phyloP scores from a whole-genome alignment of 805 yeast genomes.

The Maudiozyma barnettii region DNA sequence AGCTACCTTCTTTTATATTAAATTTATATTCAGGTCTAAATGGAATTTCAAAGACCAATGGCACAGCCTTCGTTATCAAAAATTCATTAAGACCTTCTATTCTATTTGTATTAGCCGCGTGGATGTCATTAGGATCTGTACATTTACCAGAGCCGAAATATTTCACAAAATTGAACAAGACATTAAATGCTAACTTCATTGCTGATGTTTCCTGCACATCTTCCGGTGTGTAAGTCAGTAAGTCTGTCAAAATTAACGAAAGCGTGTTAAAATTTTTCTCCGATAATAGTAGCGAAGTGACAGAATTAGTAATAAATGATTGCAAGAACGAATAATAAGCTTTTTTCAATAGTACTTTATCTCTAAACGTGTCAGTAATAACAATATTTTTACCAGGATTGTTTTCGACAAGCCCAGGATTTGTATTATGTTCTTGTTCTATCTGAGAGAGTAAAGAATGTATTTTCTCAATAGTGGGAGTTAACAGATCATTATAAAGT shows the following conservation, averaged over 20 bases:
- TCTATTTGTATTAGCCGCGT: conserved; percentile 34
- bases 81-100: conserved; percentile 65
- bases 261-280: conserved; percentile 53
- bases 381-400: conserved; percentile 20
- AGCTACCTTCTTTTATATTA: conserved; percentile 70
- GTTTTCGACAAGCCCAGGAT: conserved; percentile 2
- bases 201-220: conserved; percentile 54
- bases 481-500: conserved; percentile 58
- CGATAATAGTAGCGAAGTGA: conserved; percentile 66
- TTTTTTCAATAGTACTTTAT: conserved; percentile 55
- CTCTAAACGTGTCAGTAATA: conserved; percentile 57
- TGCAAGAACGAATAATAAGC: conserved; percentile 62
- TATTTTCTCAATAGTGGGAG: conserved; percentile 65
- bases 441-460: conserved; percentile 40
- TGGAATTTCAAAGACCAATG: conserved; percentile 70
- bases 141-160: conserved; percentile 64
- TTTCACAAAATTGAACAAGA: conserved; percentile 52
- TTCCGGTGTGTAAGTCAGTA: conserved; percentile 52
- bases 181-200: conserved; percentile 60
- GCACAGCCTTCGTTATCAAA: conserved; percentile 57
- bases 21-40: conserved; percentile 52
- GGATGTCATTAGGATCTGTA: conserved; percentile 48
- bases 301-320: conserved; percentile 64
- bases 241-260: conserved; percentile 49
- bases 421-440: conserved; percentile 24